These are phyloP conservation scores for Metschnikowia reukaufii DNA, from an alignment of 805 yeast genomes.

Conservation along the genomic window DNA sequence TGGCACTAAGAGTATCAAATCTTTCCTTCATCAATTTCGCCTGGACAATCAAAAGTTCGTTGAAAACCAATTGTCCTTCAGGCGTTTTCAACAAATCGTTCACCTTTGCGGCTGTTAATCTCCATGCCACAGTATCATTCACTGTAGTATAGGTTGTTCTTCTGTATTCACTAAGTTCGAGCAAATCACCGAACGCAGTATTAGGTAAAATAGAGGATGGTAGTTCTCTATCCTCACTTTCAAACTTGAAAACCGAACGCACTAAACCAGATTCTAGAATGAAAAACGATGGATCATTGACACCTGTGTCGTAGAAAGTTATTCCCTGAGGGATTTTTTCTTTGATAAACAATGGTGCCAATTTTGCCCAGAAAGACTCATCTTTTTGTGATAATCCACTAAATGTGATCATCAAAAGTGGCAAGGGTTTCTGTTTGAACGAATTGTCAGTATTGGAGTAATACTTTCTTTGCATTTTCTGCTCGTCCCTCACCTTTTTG, in stretches of 20 bases:
- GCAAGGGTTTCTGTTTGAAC: conserved; percentile 55
- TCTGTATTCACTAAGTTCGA: conserved; percentile 35
- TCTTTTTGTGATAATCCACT: conserved; percentile 54
- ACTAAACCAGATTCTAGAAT: conserved; percentile 50
- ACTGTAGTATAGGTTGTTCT: conserved; percentile 55
- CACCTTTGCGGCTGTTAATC: conserved; percentile 49
- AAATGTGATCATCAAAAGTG: conserved; percentile 63
- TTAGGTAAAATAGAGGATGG: conserved; percentile 59
- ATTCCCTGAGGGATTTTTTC: conserved; percentile 48
- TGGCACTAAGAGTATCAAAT: conserved; percentile 73
- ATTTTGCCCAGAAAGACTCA: conserved; percentile 61
- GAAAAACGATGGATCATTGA: conserved; percentile 53
- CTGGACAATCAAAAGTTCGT: conserved; percentile 63
- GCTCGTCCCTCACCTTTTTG: conserved; percentile 44
- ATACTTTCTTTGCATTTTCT: conserved; percentile 46
- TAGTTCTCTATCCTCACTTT: conserved; percentile 37
- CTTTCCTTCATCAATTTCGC: conserved; percentile 66
- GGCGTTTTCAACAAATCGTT: conserved; percentile 44
- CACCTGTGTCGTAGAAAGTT: conserved; percentile 46
- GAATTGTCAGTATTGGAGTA: conserved; percentile 38
- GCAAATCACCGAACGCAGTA: conserved; percentile 69
- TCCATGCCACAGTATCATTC: conserved; percentile 68
- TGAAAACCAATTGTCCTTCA: conserved; percentile 52
- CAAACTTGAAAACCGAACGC: conserved; percentile 38
- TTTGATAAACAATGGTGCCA: conserved; percentile 52